Evolutionary conservation across 2,329 filamentous ascomycete genomes (phyloP), one percentile per base, ranked within the genome.

Genomic region (Neodidymelliopsis sp.): DNA sequence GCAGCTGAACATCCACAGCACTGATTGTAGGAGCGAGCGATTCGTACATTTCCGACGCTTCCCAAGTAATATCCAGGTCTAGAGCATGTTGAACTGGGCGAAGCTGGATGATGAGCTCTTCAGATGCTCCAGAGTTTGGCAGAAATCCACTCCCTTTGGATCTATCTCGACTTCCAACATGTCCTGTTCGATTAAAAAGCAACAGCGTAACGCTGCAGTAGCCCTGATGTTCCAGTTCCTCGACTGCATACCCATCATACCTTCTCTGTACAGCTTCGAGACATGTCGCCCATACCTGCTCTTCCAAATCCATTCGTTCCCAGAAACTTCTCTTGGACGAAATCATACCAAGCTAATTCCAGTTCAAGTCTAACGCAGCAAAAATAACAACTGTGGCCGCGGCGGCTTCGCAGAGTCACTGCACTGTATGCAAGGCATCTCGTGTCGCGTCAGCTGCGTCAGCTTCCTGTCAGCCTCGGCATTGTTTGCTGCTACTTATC

Each of bases 131-230:
- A 6, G 13, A 18, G 4, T 9, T n/a, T 3, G 2, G 23, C 2
- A n/a, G 5, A 23, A 13, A 4, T 6, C 2, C 5, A 15, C 10
- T 23, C 6, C n/a, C 19, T 11, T 31, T n/a, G 2, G 10, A 3
- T 9, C 8, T 15, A 23, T 25, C 20, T 3, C 20, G 19, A 4
- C 2, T 19, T 8, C 1, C 1, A 6, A 4, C 7, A 3, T 13
- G 5, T 4, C 7, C 15, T 19, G 5, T 5, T 18, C 6, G 20
- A 16, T 24, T 25, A 24, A 35, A 25, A 10, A 55, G 8, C 7
- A 55, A 15, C 6, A 66, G 7, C 1, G 63, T 65, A 37, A 58
- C 60, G 37, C 62, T 65, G 36, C 63, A 67, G 29, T 61, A 57
- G 4, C 63, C 63, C 24, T 67, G 62, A 4, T 62, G 12, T 12